Evolutionary conservation across 148 eudicot species (phyloP).

Genomic region (Vaccinium myrtillus): DNA sequence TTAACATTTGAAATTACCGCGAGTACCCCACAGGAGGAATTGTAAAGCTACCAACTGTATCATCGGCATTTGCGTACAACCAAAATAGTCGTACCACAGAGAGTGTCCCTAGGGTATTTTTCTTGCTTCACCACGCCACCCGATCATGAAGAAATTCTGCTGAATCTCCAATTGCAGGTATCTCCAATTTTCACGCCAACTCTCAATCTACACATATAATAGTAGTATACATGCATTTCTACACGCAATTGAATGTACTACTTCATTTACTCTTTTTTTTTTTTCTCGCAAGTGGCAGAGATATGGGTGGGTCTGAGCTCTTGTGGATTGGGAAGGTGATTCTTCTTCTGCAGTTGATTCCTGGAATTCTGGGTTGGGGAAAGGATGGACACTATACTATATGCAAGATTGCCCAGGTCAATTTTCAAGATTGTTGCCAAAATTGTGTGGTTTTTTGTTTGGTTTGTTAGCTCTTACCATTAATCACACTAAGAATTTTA

Average conservation of each 20-base stretch:
- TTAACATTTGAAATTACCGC: too few relatives aligned
- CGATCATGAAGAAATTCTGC: not conserved
- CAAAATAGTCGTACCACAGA: not conserved
- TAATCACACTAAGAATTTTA: not conserved
- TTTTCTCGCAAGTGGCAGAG: not conserved
- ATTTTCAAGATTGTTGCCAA: not conserved
- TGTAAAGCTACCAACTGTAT: not conserved
- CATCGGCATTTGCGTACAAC: slow-evolving; percentile 4
- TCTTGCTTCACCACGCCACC: not conserved
- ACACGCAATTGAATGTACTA: not conserved
- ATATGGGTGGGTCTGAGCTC: slow-evolving; percentile 30
- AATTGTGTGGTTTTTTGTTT: not conserved
- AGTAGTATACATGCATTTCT: not conserved
- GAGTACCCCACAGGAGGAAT: not conserved
- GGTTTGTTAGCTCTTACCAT: not conserved
- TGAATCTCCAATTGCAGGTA: not conserved
- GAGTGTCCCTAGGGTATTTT: slow-evolving; percentile 20
- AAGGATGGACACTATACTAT: slow-evolving; percentile 66
- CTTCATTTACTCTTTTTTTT: not conserved
- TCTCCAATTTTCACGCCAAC: not conserved
- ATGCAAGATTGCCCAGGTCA: slow-evolving; percentile 79
- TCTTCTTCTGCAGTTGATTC: slow-evolving; percentile 42
- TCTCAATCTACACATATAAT: not conserved
- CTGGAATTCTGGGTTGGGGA: slow-evolving; percentile 67
- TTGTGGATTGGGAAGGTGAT: slow-evolving; percentile 32